phyloP scores from a whole-genome alignment of 2,329 filamentous ascomycete species.

The Triangularia setosa region DNA sequence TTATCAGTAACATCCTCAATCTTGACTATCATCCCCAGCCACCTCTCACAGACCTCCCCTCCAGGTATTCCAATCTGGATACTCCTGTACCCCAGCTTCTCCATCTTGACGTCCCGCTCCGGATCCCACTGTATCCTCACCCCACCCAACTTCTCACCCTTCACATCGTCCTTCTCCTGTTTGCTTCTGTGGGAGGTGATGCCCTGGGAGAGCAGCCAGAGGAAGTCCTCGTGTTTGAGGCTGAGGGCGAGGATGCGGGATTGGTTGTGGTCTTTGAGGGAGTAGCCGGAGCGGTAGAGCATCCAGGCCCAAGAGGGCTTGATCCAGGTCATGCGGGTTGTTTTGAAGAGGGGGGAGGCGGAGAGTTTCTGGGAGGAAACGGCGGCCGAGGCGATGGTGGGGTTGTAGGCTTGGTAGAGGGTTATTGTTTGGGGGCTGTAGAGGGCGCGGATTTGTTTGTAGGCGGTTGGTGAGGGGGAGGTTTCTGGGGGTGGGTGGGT shows the following conservation, averaged over 20 bases:
- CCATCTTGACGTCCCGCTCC: slow-evolving; percentile 47
- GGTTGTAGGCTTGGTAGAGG: slow-evolving; percentile 59
- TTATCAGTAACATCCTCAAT: slow-evolving; percentile 57
- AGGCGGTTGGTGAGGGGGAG: not conserved
- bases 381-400: slow-evolving; percentile 50
- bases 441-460: slow-evolving; percentile 14
- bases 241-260: slow-evolving; percentile 54
- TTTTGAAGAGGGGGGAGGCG: slow-evolving; percentile 49
- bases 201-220: slow-evolving; percentile 40
- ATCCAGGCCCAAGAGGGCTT: slow-evolving; percentile 63
- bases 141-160: slow-evolving; percentile 15
- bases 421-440: slow-evolving; percentile 51
- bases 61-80: slow-evolving; percentile 60
- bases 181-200: slow-evolving; percentile 32
- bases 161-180: not conserved
- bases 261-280: slow-evolving; percentile 52
- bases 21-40: slow-evolving; percentile 48
- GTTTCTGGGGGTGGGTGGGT: too few relatives aligned
- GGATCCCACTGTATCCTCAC: slow-evolving; percentile 64
- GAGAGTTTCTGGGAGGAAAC: slow-evolving; percentile 48
- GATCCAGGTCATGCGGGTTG: slow-evolving; percentile 61
- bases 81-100: slow-evolving; percentile 46
- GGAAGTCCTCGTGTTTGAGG: slow-evolving; percentile 49
- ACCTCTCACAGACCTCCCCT: slow-evolving; percentile 38
- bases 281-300: slow-evolving; percentile 60